Evolutionary conservation across 1,284 basidiomycete genomes (phyloP).

Genomic region (Leccinum subspadiceum): DNA sequence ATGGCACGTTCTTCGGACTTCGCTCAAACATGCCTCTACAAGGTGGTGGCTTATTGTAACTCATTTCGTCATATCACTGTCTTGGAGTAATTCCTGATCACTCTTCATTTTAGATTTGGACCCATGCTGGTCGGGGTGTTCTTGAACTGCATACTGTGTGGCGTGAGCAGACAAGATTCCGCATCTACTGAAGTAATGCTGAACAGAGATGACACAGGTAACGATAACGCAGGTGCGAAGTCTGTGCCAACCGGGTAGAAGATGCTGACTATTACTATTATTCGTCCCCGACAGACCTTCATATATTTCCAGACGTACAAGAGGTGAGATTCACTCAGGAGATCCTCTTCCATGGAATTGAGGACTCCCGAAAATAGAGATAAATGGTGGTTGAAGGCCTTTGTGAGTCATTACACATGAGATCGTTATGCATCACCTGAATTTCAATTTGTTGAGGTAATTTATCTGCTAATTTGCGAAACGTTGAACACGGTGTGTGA

Average conservation of each 20-base stretch:
- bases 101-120: slow-evolving; percentile 35
- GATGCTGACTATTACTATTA: slow-evolving; percentile 11
- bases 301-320: slow-evolving; percentile 15
- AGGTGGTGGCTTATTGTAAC: slow-evolving; percentile 1
- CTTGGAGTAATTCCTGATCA: not conserved
- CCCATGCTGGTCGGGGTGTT: slow-evolving; percentile 47
- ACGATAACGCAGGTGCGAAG: slow-evolving; percentile 11
- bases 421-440: not conserved
- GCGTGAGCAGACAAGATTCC: slow-evolving; percentile 32
- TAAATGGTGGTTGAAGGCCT: slow-evolving; percentile 39
- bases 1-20: not conserved
- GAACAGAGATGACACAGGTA: slow-evolving; percentile 7
- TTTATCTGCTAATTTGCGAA: slow-evolving; percentile 43
- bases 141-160: slow-evolving; percentile 47
- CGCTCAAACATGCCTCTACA: slow-evolving; percentile 4
- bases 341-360: not conserved
- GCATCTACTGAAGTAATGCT: not conserved
- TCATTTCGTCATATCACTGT: not conserved
- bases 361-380: slow-evolving; percentile 32
- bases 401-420: slow-evolving; percentile 32
- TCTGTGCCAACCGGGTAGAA: not conserved
- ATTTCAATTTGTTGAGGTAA: slow-evolving; percentile 29
- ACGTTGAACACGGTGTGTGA: slow-evolving; percentile 43
- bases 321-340: slow-evolving; percentile 5
- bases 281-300: slow-evolving; percentile 31